These are phyloP conservation scores for Geranium brycei DNA, from an alignment of 345 rosid genomes.

Conservation along the genomic window DNA sequence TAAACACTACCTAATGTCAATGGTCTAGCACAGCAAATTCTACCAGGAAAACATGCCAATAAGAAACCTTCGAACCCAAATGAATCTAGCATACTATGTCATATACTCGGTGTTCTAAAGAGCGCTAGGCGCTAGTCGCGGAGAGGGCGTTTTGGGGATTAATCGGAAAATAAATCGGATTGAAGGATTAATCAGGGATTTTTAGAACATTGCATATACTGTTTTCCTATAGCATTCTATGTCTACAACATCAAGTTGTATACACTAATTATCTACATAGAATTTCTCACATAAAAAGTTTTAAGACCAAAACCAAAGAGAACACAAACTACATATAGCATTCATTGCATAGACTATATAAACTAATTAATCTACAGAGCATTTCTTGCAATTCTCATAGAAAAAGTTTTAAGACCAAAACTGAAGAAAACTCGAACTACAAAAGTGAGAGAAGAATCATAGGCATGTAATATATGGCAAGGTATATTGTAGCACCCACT, in stretches of 20 bases:
- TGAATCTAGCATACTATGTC: not conserved
- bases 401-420: too few species aligned
- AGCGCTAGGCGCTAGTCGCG: too few species aligned
- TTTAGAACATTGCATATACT: too few species aligned
- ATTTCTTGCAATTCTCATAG: too few species aligned
- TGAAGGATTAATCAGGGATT: too few species aligned
- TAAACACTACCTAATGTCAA: not conserved
- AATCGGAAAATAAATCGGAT: too few species aligned
- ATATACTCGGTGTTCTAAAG: too few species aligned
- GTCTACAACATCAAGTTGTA: too few species aligned
- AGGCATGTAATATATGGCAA: not conserved
- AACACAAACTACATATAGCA: not conserved
- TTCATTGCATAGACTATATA: too few species aligned
- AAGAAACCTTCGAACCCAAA: not conserved
- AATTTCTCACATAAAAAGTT: not conserved
- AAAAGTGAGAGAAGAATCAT: not conserved
- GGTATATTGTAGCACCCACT: too few species aligned
- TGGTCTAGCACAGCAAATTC: not conserved
- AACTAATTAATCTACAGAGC: too few species aligned
- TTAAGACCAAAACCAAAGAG: not conserved
- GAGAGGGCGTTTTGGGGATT: too few species aligned
- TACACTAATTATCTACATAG: not conserved
- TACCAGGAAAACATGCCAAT: not conserved
- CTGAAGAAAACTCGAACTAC: not conserved
- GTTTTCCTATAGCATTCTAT: not conserved